Evolutionary conservation across 495 filamentous ascomycete species (phyloP).

Genomic region (Staphylotrichum tortipilum): DNA sequence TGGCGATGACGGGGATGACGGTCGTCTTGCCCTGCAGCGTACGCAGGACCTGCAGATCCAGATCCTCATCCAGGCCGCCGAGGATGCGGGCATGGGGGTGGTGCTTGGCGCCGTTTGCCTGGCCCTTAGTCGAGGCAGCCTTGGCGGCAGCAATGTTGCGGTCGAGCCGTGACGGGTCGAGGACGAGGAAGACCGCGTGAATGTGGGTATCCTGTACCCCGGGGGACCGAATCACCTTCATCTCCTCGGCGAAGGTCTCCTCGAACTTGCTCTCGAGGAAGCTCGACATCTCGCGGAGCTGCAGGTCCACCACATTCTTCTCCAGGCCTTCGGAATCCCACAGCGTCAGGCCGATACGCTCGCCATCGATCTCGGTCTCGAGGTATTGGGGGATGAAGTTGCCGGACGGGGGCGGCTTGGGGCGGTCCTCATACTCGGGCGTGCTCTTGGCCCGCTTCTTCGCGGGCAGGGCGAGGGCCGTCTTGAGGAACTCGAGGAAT

Average conservation of each 20-base stretch:
- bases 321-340: constrained; percentile 96
- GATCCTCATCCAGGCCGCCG: constrained; percentile 77
- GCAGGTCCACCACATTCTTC: constrained; percentile 86
- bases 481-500: constrained; percentile 91
- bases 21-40: constrained; percentile 90
- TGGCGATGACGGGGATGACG: constrained; percentile 91
- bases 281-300: constrained; percentile 78
- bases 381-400: constrained; percentile 80
- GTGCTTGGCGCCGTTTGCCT: constrained; percentile 42
- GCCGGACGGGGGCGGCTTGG: constrained; percentile 37
- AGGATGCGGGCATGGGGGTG: constrained; percentile 37
- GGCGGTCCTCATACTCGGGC: constrained; percentile 44
- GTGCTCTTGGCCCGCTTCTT: constrained; percentile 57
- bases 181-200: constrained; percentile 86
- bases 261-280: constrained; percentile 98
- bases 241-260: constrained; percentile 94
- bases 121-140: constrained; percentile 44
- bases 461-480: constrained; percentile 65
- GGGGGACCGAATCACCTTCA: constrained; percentile 89
- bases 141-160: constrained; percentile 66
- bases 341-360: constrained; percentile 85
- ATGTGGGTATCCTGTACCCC: constrained; percentile 95
- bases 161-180: constrained; percentile 83
- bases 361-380: constrained; percentile 89
- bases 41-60: constrained; percentile 84